phyloP scores from a whole-genome alignment of 2,329 filamentous ascomycete genomes.

The Ophiostoma ulmi region DNA sequence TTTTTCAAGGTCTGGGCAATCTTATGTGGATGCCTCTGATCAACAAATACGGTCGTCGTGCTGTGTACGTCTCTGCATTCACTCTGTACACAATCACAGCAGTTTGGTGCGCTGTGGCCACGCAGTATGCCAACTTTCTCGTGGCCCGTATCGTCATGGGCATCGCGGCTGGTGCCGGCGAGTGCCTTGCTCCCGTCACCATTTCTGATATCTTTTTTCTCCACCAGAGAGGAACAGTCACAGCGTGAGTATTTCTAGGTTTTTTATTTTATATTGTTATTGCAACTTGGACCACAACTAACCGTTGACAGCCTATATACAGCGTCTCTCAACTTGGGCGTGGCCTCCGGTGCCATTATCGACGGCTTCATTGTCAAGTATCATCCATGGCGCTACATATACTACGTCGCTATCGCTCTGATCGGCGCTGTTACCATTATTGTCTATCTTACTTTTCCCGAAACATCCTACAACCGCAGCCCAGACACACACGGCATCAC shows the following conservation, averaged over 20 bases:
- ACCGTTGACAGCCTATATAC: slow-evolving; percentile 21
- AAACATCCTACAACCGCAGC: slow-evolving; percentile 45
- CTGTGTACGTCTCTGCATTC: slow-evolving; percentile 43
- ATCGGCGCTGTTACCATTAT: slow-evolving; percentile 45
- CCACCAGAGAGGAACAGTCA: slow-evolving; percentile 49
- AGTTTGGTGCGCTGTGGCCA: slow-evolving; percentile 43
- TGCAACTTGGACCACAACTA: neutral
- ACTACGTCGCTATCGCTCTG: slow-evolving; percentile 47
- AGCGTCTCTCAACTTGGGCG: slow-evolving; percentile 33
- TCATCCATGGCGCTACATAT: slow-evolving; percentile 48
- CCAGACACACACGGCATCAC: slow-evolving; percentile 28
- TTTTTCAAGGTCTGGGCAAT: slow-evolving; percentile 46
- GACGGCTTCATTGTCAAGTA: slow-evolving; percentile 46
- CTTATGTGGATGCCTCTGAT: slow-evolving; percentile 44
- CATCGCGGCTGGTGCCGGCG: slow-evolving; percentile 49
- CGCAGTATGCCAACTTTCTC: slow-evolving; percentile 40
- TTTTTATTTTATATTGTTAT: slow-evolving; percentile 33
- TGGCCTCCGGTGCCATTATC: slow-evolving; percentile 41
- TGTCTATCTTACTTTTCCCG: slow-evolving; percentile 50
- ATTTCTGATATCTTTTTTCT: slow-evolving; percentile 54
- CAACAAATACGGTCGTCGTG: slow-evolving; percentile 43
- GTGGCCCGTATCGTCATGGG: slow-evolving; percentile 48
- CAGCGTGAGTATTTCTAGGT: slow-evolving; percentile 40
- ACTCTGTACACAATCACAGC: slow-evolving; percentile 40
- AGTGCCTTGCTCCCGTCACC: slow-evolving; percentile 47